phyloP scores from a whole-genome alignment of 345 rosid species.

The Carallia pectinifolia region DNA sequence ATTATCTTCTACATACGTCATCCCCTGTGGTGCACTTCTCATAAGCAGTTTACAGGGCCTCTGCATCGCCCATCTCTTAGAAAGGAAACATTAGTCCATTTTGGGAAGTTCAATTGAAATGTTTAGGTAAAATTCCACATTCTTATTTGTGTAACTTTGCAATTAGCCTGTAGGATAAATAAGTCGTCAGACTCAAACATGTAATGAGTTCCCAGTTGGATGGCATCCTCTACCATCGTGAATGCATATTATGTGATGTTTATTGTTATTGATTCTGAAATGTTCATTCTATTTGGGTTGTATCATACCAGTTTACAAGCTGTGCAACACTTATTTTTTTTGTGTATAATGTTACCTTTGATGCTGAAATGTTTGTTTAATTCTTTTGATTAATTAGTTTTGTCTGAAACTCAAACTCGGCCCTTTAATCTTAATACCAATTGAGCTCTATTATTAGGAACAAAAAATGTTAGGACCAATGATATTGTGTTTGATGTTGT shows the following conservation, averaged over 20 bases:
- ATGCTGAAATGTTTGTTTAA: no score
- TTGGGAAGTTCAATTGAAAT: slow-evolving; percentile 8
- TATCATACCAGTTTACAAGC: background rate
- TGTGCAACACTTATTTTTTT: no score
- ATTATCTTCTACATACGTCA: slow-evolving; percentile 5
- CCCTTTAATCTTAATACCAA: no score
- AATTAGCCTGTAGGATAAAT: slow-evolving; percentile 27
- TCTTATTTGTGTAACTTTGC: slow-evolving; percentile 1
- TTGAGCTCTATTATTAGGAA: no score
- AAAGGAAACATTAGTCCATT: slow-evolving; percentile 4
- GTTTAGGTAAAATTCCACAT: slow-evolving; percentile 8
- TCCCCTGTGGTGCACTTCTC: background rate
- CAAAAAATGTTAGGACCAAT: no score
- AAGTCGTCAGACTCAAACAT: slow-evolving; percentile 13
- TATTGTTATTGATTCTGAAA: slow-evolving; percentile 7
- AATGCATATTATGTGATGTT: slow-evolving; percentile 19
- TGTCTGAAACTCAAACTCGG: no score
- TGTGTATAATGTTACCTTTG: no score
- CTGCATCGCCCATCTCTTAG: background rate
- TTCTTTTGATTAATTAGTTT: no score
- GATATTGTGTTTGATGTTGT: no score
- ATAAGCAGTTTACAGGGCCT: slow-evolving; percentile 3
- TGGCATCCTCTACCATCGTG: slow-evolving; percentile 22
- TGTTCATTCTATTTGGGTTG: slow-evolving; percentile 12
- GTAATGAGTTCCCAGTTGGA: slow-evolving; percentile 9